A percentile compares a stretch with the other conserved stretches of the same genome.
phyloP scores from a whole-genome alignment of 345 rosid species.

The Melastoma malabathricum region DNA sequence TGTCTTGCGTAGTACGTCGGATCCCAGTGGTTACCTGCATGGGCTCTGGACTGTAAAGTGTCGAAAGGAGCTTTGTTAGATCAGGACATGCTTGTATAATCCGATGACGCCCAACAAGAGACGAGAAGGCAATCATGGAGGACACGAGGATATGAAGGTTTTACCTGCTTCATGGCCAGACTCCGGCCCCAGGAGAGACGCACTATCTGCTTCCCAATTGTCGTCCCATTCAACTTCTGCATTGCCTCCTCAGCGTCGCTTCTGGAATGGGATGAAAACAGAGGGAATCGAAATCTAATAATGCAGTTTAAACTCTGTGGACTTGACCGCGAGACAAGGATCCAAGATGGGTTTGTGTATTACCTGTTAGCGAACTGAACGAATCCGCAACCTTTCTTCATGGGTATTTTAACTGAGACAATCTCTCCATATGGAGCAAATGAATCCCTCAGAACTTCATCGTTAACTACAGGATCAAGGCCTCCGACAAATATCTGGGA shows the following conservation, averaged over 20 bases:
- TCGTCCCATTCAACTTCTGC: conserved; percentile 56
- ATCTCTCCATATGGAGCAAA: conserved; percentile 75
- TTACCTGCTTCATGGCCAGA: conserved; percentile 75
- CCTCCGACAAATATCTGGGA: conserved; percentile 94
- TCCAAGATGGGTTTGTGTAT: not conserved
- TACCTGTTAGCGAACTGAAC: conserved; percentile 85
- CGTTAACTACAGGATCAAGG: conserved; percentile 72
- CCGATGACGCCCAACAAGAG: not conserved
- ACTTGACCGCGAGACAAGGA: too few relatives aligned
- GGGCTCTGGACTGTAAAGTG: conserved; percentile 40
- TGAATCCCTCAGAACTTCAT: conserved; percentile 73
- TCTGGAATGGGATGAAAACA: conserved; percentile 17
- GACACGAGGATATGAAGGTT: not conserved
- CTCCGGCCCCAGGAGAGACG: conserved; percentile 97
- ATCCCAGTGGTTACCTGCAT: conserved; percentile 66
- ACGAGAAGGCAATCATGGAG: too few relatives aligned
- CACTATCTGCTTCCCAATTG: conserved; percentile 79
- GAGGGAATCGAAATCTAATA: too few relatives aligned
- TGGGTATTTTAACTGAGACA: conserved; percentile 78
- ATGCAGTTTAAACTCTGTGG: too few relatives aligned
- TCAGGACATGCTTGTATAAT: too few relatives aligned
- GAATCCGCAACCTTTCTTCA: conserved; percentile 88
- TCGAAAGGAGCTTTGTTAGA: too few relatives aligned
- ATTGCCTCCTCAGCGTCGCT: conserved; percentile 82
- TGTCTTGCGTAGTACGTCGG: conserved; percentile 72